Evolutionary conservation across 179 eudicot genomes (phyloP), one percentile per base, ranked within the genome.

Genomic region (Beta lomatogona): DNA sequence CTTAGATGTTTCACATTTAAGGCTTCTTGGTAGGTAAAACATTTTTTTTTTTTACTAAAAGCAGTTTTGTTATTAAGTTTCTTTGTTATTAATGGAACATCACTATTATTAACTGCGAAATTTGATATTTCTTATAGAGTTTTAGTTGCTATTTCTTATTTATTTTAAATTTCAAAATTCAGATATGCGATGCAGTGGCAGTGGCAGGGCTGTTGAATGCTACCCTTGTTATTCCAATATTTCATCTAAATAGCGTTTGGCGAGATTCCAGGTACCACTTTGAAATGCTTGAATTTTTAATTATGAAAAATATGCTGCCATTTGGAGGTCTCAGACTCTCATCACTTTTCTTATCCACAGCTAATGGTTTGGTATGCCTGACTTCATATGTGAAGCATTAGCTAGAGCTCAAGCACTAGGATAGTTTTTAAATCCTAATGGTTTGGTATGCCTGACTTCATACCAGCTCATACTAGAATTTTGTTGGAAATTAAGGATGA

Each of bases 161-260:
- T 28, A 28, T 0, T 28, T 28, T 28, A 0, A 82, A 22, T 79
- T 73, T 64, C 53, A 41, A 65, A 80, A 48, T 81, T 79, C 95
- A 97, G 99, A 97, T 97, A 86, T 94, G 97, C 55, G 98, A 97
- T 88, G 99, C 97, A 9, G 98, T 97, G 79, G 98, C 99, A 41
- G 99, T 97, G 77, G 99, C 99, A 8, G 95, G 97, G 57, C 87
- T 95, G 64, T 90, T 97, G 76, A 97, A 97, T 83, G 99, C 99
- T 63, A 95, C 98, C 76, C 98, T 97, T 79, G 98, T 97, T 64
- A 92, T 97, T 86, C 99, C 99, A 61, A 85, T 91, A 69, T 97
- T 97, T 86, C 98, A 97, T 87, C 83, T 95, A 73, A 95, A 97
- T 82, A 97, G 99, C 58, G 97, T 97, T 41, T 95, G 99, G 98